These are phyloP conservation scores for Simmondsia chinensis DNA, from an alignment of 148 eudicot genomes.

Conservation along the genomic window DNA sequence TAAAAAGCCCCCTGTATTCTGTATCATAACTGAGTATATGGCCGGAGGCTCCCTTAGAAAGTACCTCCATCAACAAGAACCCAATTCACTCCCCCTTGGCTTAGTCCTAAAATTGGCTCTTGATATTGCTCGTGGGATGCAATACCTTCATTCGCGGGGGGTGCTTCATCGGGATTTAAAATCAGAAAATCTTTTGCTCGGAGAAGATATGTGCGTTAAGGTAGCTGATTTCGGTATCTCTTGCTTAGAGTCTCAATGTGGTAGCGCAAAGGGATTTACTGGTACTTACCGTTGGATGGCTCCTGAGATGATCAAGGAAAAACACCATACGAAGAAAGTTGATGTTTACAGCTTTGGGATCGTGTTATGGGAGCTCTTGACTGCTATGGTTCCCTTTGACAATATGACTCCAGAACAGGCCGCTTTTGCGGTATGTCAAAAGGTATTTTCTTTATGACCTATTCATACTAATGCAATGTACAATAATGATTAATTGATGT, in stretches of 20 bases:
- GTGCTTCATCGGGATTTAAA: slow-evolving; percentile 92
- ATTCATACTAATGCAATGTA: too few species aligned
- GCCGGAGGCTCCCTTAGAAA: slow-evolving; percentile 84
- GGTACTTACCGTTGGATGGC: slow-evolving; percentile 99
- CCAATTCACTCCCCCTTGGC: slow-evolving; percentile 68
- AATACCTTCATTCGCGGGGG: slow-evolving; percentile 89
- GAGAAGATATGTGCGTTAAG: slow-evolving; percentile 79
- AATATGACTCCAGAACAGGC: slow-evolving; percentile 99
- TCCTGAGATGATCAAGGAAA: slow-evolving; percentile 90
- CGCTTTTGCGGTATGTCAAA: slow-evolving; percentile 97
- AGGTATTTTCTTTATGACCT: too few species aligned
- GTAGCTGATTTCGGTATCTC: slow-evolving; percentile 99
- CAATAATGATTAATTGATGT: too few species aligned
- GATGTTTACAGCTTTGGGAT: slow-evolving; percentile 97
- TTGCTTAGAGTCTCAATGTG: slow-evolving; percentile 89
- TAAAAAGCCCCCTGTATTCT: slow-evolving; percentile 92
- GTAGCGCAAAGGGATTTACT: slow-evolving; percentile 83
- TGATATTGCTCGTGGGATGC: slow-evolving; percentile 94
- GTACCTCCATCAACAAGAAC: slow-evolving; percentile 90
- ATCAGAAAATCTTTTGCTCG: slow-evolving; percentile 88
- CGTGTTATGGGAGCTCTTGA: slow-evolving; percentile 92
- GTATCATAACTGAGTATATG: slow-evolving; percentile 92
- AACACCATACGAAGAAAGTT: slow-evolving; percentile 87
- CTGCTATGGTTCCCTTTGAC: slow-evolving; percentile 82
- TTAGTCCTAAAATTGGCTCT: slow-evolving; percentile 66